These are phyloP conservation scores for Kodamaea alishanica DNA, from an alignment of 1,139 yeast genomes.

Conservation along the genomic window DNA sequence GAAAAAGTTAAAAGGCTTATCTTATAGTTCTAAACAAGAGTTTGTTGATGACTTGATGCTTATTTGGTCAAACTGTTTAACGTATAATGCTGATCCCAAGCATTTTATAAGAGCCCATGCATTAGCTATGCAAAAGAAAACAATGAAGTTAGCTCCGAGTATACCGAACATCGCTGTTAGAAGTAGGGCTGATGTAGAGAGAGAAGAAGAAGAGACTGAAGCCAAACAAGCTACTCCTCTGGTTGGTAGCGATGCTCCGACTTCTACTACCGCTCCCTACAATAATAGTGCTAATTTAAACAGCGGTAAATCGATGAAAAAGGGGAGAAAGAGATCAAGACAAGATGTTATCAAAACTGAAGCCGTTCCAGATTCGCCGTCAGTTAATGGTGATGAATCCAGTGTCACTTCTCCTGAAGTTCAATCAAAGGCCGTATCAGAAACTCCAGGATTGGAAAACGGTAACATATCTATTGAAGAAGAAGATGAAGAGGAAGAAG, in stretches of 20 bases:
- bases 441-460: conserved; percentile 20
- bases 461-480: conserved; percentile 24
- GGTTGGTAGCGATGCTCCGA: conserved; percentile 12
- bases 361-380: conserved; percentile 8
- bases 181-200: conserved; percentile 81
- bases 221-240: conserved; percentile 30
- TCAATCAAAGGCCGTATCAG: conserved; percentile 11
- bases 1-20: conserved; percentile 79
- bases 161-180: conserved; percentile 85
- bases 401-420: conserved; percentile 14
- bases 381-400: conserved; percentile 12
- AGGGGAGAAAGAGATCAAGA: conserved; percentile 42
- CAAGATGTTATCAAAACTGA: conserved; percentile 36
- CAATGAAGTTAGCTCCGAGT: conserved; percentile 68
- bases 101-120: conserved; percentile 92
- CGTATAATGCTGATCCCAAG: conserved; percentile 92
- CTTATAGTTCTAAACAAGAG: conserved; percentile 78
- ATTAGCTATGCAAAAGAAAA: conserved; percentile 89
- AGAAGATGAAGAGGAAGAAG: conserved; percentile 24
- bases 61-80: conserved; percentile 91
- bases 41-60: conserved; percentile 92
- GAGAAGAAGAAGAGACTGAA: conserved; percentile 53
- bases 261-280: conserved; percentile 1
- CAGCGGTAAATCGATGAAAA: conserved; percentile 37
- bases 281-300: conserved; percentile 5